Evolutionary conservation across 805 yeast genomes (phyloP).

Genomic region (Diddensiella santjacobensis): DNA sequence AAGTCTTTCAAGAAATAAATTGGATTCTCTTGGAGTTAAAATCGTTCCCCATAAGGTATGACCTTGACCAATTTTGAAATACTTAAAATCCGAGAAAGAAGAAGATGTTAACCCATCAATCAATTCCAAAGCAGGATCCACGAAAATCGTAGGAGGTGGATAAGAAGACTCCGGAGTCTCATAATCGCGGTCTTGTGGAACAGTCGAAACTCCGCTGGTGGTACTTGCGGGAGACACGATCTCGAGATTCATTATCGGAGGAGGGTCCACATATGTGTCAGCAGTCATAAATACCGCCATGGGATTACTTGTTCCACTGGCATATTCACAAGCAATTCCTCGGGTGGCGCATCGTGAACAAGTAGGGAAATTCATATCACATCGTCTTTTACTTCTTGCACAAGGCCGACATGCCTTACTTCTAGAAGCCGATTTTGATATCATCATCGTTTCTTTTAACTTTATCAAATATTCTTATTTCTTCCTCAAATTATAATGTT

Average conservation of each 20-base stretch:
- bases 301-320: constrained; percentile 11
- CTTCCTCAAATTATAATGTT: too few species aligned
- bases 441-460: neutral
- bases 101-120: neutral
- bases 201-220: constrained; percentile 1
- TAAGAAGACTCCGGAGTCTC: neutral
- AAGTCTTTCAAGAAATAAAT: constrained; percentile 5
- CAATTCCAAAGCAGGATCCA: neutral
- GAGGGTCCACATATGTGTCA: neutral
- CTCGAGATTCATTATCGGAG: neutral
- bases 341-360: constrained; percentile 24
- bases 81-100: neutral
- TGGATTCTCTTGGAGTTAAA: neutral
- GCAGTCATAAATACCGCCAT: constrained; percentile 4
- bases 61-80: neutral
- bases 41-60: neutral
- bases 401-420: constrained; percentile 21
- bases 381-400: constrained; percentile 21
- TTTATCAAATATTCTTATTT: too few species aligned
- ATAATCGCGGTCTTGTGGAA: neutral
- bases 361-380: constrained; percentile 24
- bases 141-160: neutral
- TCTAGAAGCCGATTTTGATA: constrained; percentile 5
- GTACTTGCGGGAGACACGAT: constrained; percentile 1
- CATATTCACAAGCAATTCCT: constrained; percentile 16